Conservation (phyloP, 1,139 yeast species). For the Diutina ranongensis region DNA sequence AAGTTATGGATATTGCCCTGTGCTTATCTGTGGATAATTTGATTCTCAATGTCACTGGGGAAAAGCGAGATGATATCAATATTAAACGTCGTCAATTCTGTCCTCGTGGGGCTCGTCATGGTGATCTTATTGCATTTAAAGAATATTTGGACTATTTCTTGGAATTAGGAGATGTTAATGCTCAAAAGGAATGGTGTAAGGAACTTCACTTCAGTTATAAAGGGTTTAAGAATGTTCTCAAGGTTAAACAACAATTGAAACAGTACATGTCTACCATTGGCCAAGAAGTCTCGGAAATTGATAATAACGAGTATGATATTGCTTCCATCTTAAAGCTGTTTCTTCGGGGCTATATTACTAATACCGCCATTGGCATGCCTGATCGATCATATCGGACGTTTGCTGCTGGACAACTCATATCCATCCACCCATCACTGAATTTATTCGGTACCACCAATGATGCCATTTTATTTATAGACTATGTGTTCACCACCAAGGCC, state of each 20-base stretch:
- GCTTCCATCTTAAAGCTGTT: conserved; percentile 63
- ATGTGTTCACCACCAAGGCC: conserved; percentile 85
- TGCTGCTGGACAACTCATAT: conserved; percentile 64
- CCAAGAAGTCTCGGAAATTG: conserved; percentile 13
- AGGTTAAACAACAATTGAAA: conserved; percentile 64
- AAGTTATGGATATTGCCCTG: conserved; percentile 81
- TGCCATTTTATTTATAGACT: conserved; percentile 90
- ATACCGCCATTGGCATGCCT: conserved; percentile 91
- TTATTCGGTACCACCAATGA: conserved; percentile 74
- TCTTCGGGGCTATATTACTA: conserved; percentile 67
- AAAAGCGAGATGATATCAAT: conserved; percentile 70
- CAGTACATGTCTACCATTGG: conserved; percentile 52
- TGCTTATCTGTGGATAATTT: conserved; percentile 90
- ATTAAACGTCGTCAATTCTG: conserved; percentile 50
- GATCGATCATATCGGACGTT: conserved; percentile 88
- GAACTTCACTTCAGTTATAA: conserved; percentile 65
- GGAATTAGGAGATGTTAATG: conserved; percentile 29
- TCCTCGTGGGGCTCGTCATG: conserved; percentile 57
- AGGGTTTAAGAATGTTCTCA: conserved; percentile 68
- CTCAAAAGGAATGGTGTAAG: conserved; percentile 71
- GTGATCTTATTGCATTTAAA: conserved; percentile 76
- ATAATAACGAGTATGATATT: conserved; percentile 23
- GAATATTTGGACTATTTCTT: conserved; percentile 60
- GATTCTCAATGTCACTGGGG: conserved; percentile 54
- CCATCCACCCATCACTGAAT: conserved; percentile 87